Base-by-base conservation (phyloP, 2,329 filamentous ascomycete species). In the Penicillium sp. region DNA sequence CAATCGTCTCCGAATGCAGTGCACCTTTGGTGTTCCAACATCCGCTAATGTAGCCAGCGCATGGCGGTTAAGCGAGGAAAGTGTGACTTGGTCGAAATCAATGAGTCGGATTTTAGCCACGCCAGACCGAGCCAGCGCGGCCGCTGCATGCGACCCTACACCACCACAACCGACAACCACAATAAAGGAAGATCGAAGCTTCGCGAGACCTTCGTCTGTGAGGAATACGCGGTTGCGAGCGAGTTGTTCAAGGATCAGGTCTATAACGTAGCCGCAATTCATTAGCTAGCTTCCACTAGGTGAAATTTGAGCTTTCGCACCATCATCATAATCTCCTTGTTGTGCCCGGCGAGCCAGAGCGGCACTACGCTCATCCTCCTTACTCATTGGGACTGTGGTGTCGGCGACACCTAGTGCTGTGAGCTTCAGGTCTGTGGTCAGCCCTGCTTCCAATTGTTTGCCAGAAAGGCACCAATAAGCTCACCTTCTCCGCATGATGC, bases 21-120 rank as follows among this genome's bases (percentile, higher is more conserved):
- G 80, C 1, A 98, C 93, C 71, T 98, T 98, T 7, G 90, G 82
- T 10, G 85, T 89, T 20, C 93, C 93, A 1, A 98, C 93, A 62
- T 98, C 93, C 13, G 89, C 87, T 6, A 97, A 76, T 0, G 91
- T 97, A 4, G 93, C 93, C 1, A 98, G 85, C 7, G 93, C 89
- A 69, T 98, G 93, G n/a, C 93, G 78, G 68, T 98, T 98, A 44
- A 98, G 74, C 3, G 89, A 95, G 54, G 88, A 95, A 36, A 98
- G 76, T 0, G 90, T 95, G 27, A 98, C 91, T 76, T 98, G 93
- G 67, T 98, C 93, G 66, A 98, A 98, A 69, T 98, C 93, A 57
- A 98, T 82, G 29, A 98, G 79, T 1, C 93, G 84, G 44, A 98
- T 77, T 59, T 83, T 85, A n/a, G 86, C 84, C 35, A 95, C 89